Base-by-base conservation (phyloP, 306 rosid genomes). In the Cucurbita moschata region DNA sequence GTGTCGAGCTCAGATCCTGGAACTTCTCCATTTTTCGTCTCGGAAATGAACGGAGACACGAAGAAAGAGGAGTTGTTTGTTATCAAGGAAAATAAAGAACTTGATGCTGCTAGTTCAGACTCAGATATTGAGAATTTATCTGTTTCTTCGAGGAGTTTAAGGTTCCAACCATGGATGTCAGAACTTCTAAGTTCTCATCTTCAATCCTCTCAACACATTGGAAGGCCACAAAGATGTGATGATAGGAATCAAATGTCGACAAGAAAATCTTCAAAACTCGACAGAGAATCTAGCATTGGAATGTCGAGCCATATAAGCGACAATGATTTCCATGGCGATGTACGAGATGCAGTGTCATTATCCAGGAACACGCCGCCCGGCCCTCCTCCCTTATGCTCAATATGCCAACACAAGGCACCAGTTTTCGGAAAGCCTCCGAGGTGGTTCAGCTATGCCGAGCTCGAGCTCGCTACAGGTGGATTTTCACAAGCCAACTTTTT, bases 341-440 rank as follows among this genome's bases (percentile, higher is more conserved):
- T 94, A 51, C 88, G 99, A 72, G 99, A 94, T 77, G 97, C 92
- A 69, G 80, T 94, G 70, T 83, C 99, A 16, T 77, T 94, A 71
- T 85, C 99, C 5, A 81, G 96, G 85, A 89, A 83, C 77, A 91
- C 85, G 1, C 99, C 96, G 55, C 91, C 88, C 37, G 96, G 96
- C 13, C 96, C 99, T 0, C 99, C 97, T 83, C 99, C 99, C 43
- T 60, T 95, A 49, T 95, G 99, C 43, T 95, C 99, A 55, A 95
- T 95, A 82, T 95, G 99, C 70, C 97, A 95, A 76, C 99, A 95
- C 84, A 95, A 95, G 83, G 99, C 99, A 44, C 99, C 99, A 62
- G 95, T 88, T 58, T 94, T 95, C 75, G 99, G 99, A 67, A 91
- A 95, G 72, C 97, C 99, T 78, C 99, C 99, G 42, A 85, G 85